phyloP scores from a whole-genome alignment of 2,329 filamentous ascomycete genomes.

The Colletotrichum tanaceti region DNA sequence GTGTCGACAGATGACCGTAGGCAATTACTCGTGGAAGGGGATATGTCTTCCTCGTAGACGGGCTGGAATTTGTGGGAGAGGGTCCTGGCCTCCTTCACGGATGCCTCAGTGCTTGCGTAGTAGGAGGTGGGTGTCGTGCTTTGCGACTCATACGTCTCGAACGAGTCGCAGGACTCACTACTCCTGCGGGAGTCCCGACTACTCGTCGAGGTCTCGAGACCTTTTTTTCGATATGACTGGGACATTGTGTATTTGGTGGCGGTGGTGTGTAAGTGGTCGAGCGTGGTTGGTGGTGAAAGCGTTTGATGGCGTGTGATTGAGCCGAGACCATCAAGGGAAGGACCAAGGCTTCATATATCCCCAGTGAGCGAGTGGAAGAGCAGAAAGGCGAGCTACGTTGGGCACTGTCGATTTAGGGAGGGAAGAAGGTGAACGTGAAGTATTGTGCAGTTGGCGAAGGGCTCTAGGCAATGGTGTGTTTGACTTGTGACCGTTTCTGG shows the following conservation, averaged over 20 bases:
- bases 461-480: conserved; percentile 33
- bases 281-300: conserved; percentile 16
- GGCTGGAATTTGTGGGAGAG: conserved; percentile 41
- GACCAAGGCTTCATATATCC: conserved; percentile 36
- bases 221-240: conserved; percentile 52
- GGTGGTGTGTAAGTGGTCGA: conserved; percentile 1
- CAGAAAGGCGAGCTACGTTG: conserved; percentile 2
- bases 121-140: conserved; percentile 62
- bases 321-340: conserved; percentile 18
- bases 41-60: conserved; percentile 50
- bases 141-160: conserved; percentile 59
- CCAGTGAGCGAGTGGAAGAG: conserved; percentile 10
- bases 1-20: conserved; percentile 77
- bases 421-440: conserved; percentile 19
- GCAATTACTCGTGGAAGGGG: conserved; percentile 56
- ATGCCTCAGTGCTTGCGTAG: conserved; percentile 54
- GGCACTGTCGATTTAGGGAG: conserved; percentile 17
- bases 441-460: conserved; percentile 31
- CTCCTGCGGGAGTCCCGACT: conserved; percentile 56
- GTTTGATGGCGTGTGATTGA: conserved; percentile 5
- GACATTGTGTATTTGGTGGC: conserved; percentile 45
- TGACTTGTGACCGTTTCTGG: conserved; percentile 25
- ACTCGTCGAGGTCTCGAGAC: conserved; percentile 53
- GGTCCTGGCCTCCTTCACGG: conserved; percentile 48
- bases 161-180: conserved; percentile 54